Percentiles rank a stretch among this genome's conserved stretches.
phyloP scores from a whole-genome alignment of 1,284 basidiomycete genomes.

The Ganoderma lingzhi region DNA sequence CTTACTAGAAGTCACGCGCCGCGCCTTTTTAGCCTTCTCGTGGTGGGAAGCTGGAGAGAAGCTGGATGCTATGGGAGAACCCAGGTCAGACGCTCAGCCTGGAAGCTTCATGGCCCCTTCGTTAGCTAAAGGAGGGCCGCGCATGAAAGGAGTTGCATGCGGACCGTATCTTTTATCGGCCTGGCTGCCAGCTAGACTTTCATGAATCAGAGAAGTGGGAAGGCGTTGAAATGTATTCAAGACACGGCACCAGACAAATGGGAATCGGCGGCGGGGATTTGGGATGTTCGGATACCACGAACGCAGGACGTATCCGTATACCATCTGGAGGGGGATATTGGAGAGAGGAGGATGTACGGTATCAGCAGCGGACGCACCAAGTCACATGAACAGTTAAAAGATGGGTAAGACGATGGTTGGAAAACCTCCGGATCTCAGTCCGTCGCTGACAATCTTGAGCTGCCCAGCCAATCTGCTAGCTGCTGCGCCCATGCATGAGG shows the following conservation, averaged over 20 bases:
- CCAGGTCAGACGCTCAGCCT: not conserved
- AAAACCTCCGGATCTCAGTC: not conserved
- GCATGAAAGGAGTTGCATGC: not conserved
- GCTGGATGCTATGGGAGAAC: not conserved
- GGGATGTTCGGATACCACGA: conserved; percentile 4
- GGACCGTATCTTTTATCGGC: not conserved
- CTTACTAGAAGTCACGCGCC: conserved; percentile 10
- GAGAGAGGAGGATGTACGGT: not conserved
- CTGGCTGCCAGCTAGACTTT: not conserved
- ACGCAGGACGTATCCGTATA: conserved; percentile 3
- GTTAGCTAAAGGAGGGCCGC: not conserved
- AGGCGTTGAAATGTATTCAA: not conserved
- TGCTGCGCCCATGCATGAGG: conserved; percentile 1
- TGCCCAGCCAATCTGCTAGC: not conserved
- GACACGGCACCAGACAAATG: not conserved
- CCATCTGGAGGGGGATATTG: not conserved
- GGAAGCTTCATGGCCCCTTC: conserved; percentile 5
- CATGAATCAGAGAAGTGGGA: conserved; percentile 5
- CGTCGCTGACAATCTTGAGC: not conserved
- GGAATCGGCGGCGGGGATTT: not conserved
- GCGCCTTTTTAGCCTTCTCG: not conserved
- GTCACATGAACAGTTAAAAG: not conserved
- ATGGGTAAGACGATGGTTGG: not conserved
- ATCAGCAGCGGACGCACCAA: not conserved
- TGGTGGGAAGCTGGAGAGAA: conserved; percentile 6